These are phyloP conservation scores for Eremochloa ophiuroides DNA, from an alignment of 176 grass and related monocot genomes.

Conservation along the genomic window DNA sequence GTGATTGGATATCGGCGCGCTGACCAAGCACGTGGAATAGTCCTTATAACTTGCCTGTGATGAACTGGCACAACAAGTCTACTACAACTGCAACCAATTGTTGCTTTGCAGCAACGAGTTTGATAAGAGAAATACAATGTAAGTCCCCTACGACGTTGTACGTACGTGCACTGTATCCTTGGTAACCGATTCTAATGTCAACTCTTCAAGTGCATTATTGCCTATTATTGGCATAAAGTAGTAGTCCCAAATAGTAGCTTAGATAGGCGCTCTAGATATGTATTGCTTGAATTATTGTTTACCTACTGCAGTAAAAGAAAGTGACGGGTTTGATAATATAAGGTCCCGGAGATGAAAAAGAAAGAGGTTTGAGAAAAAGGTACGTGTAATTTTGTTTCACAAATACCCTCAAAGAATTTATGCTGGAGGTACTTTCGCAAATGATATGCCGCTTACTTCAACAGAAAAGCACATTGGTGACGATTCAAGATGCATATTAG, in stretches of 20 bases:
- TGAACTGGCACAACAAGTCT: background rate
- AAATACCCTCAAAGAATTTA: too few relatives aligned
- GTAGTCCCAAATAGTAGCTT: background rate
- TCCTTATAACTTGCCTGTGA: background rate
- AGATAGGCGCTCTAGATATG: background rate
- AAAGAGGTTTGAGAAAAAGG: background rate
- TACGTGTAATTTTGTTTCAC: too few relatives aligned
- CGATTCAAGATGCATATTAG: too few relatives aligned
- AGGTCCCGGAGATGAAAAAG: background rate
- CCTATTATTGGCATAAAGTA: conserved; percentile 3
- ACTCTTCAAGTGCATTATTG: conserved; percentile 9
- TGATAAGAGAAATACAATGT: background rate
- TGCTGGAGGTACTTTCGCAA: too few relatives aligned
- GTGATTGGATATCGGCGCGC: background rate
- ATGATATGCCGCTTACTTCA: too few relatives aligned
- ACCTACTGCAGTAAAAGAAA: background rate
- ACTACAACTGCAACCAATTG: background rate
- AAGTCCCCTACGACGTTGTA: background rate
- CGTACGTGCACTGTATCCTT: background rate
- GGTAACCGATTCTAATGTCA: background rate
- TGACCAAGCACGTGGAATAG: background rate
- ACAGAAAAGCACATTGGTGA: too few relatives aligned
- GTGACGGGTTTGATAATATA: background rate
- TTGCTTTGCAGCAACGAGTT: background rate
- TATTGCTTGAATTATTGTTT: background rate